Percentiles rank a stretch among this genome's conserved stretches.
These are phyloP conservation scores for Kodamaea ohmeri DNA, from an alignment of 1,139 yeast species.

Conservation along the genomic window DNA sequence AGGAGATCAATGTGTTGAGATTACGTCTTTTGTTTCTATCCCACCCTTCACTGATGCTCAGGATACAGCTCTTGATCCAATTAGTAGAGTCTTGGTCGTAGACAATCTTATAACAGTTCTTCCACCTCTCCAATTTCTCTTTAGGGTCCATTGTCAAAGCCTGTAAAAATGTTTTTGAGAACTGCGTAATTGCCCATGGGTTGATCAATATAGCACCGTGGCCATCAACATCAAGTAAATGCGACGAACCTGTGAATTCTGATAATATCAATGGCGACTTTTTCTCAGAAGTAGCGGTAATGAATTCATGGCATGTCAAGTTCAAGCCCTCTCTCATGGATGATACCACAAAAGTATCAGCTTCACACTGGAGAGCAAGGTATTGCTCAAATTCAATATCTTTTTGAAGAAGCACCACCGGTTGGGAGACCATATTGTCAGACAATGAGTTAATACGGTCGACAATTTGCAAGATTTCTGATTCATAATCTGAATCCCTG, in stretches of 20 bases:
- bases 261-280: slow-evolving; percentile 83
- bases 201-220: slow-evolving; percentile 76
- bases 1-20: slow-evolving; percentile 24
- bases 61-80: slow-evolving; percentile 68
- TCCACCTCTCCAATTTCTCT: slow-evolving; percentile 65
- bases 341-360: slow-evolving; percentile 82
- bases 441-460: slow-evolving; percentile 80
- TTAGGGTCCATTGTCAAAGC: slow-evolving; percentile 62
- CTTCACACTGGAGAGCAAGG: slow-evolving; percentile 79
- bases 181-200: slow-evolving; percentile 81
- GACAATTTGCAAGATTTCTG: slow-evolving; percentile 73
- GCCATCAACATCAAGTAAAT: slow-evolving; percentile 51
- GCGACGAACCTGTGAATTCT: slow-evolving; percentile 94
- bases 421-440: slow-evolving; percentile 70
- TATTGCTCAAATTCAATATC: slow-evolving; percentile 89
- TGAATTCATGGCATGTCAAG: slow-evolving; percentile 90
- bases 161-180: slow-evolving; percentile 57
- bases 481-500: slow-evolving; percentile 57
- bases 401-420: slow-evolving; percentile 83
- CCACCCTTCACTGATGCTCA: slow-evolving; percentile 63
- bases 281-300: slow-evolving; percentile 67
- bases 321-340: slow-evolving; percentile 97
- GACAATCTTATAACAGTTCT: slow-evolving; percentile 55
- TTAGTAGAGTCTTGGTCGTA: slow-evolving; percentile 64
- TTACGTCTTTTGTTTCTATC: slow-evolving; percentile 43